Base-by-base conservation (phyloP, 2,329 filamentous ascomycete genomes). In the Corniculantispora saksenae region DNA sequence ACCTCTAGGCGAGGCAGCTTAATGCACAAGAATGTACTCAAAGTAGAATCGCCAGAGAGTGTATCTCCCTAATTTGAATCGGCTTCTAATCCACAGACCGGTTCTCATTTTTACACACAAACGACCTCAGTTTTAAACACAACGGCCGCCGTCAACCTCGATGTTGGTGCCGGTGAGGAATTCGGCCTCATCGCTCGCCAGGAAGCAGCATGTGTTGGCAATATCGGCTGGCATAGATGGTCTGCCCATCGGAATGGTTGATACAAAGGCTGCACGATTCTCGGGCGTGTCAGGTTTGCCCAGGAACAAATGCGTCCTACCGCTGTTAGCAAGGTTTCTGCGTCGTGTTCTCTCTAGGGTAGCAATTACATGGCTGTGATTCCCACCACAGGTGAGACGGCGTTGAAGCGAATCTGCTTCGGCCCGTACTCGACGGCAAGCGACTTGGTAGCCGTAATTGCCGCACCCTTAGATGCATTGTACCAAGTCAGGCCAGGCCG, bases 91-190 rank as follows among this genome's bases (percentile, higher is more conserved):
- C n/a, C n/a, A n/a, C n/a, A n/a, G n/a, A n/a, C n/a, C n/a, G n/a
- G n/a, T n/a, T n/a, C n/a, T n/a, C n/a, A n/a, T n/a, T n/a, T n/a
- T n/a, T n/a, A n/a, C n/a, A n/a, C n/a, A n/a, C n/a, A n/a, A n/a
- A n/a, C n/a, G n/a, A n/a, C n/a, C n/a, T n/a, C n/a, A n/a, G n/a
- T 15, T 40, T 67, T 59, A 74, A 7, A 74, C 70, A 45, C 72
- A 75, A 17, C 71, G 68, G n/a, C 72, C 74, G 5, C 74, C 72
- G 47, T 75, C 73, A 8, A 75, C 72, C 61, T 91, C 85, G 67
- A 92, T 79, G 67, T 90, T 89, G n/a, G 89, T 82, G 0, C 90
- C 91, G 0, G 89, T 92, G 67, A 93, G 85, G 70, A 93, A 92
- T 3, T 80, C 82, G 0, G 87, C 88, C 72, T 93, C 91, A 32